These are phyloP conservation scores for Cinnamomum chago DNA, from an alignment of 164 flowering plant genomes.

Conservation along the genomic window DNA sequence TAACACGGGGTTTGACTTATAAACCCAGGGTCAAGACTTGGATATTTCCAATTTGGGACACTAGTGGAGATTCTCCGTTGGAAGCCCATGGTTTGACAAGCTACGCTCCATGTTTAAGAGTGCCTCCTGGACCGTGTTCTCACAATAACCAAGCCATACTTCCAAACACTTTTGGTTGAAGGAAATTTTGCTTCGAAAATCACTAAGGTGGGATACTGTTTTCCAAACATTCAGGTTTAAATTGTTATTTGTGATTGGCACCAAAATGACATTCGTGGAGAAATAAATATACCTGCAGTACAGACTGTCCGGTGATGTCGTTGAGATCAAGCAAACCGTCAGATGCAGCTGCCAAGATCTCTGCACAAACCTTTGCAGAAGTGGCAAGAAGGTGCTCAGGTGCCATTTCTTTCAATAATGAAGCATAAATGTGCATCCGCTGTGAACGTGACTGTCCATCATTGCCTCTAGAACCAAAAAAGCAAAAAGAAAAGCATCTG, in stretches of 20 bases:
- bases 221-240: background rate
- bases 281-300: conserved; percentile 56
- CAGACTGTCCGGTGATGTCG: conserved; percentile 67
- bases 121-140: too few relatives aligned
- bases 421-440: conserved; percentile 80
- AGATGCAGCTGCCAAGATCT: conserved; percentile 90
- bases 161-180: too few relatives aligned
- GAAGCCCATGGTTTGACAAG: too few relatives aligned
- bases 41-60: too few relatives aligned
- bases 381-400: conserved; percentile 96
- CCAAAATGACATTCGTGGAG: background rate
- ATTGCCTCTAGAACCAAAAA: conserved; percentile 54
- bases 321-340: conserved; percentile 83
- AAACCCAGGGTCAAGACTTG: too few relatives aligned
- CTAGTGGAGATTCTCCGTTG: too few relatives aligned
- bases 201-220: background rate
- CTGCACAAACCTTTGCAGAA: conserved; percentile 89
- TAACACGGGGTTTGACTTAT: too few relatives aligned
- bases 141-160: too few relatives aligned
- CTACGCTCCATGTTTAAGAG: too few relatives aligned
- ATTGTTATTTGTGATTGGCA: background rate
- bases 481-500: background rate
- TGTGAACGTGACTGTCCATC: conserved; percentile 72
- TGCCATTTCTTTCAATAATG: conserved; percentile 96
- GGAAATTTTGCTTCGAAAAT: too few relatives aligned